Conservation (phyloP, 768 basidiomycete genomes). For the Tricholoma furcatifolium region DNA sequence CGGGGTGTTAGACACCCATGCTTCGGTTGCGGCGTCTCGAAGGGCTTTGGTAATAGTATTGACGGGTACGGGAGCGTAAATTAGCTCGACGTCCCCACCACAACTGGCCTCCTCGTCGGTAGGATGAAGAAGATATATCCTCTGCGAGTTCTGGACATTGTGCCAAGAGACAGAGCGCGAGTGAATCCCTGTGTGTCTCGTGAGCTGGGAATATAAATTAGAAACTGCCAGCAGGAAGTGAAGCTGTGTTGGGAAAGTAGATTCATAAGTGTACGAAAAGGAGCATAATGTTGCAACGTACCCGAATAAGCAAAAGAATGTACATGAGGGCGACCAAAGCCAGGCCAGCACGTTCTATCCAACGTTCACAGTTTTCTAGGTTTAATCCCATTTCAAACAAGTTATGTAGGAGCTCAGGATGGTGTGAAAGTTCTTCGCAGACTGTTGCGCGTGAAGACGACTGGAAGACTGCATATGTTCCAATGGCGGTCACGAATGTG, state of each 20-base stretch:
- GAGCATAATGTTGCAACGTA: slow-evolving; percentile 33
- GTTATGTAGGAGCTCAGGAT: slow-evolving; percentile 72
- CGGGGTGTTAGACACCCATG: slow-evolving; percentile 52
- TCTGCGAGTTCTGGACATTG: slow-evolving; percentile 18
- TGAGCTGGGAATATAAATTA: slow-evolving; percentile 58
- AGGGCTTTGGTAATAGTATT: slow-evolving; percentile 51
- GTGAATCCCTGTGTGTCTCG: slow-evolving; percentile 28
- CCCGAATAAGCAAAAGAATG: slow-evolving; percentile 63
- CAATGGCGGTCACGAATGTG: slow-evolving; percentile 53
- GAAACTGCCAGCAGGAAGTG: slow-evolving; percentile 77
- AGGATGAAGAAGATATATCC: slow-evolving; percentile 62
- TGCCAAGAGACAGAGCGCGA: slow-evolving; percentile 20
- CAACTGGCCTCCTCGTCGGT: slow-evolving; percentile 12
- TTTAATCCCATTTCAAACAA: slow-evolving; percentile 71
- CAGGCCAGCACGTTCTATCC: slow-evolving; percentile 67
- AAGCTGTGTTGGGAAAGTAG: slow-evolving; percentile 39
- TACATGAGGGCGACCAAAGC: slow-evolving; percentile 58
- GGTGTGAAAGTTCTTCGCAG: slow-evolving; percentile 74
- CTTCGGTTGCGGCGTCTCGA: slow-evolving; percentile 58
- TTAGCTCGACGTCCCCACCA: slow-evolving; percentile 33
- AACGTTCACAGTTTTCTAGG: slow-evolving; percentile 78
- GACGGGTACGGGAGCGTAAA: slow-evolving; percentile 74
- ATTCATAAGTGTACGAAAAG: slow-evolving; percentile 7
- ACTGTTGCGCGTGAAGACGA: slow-evolving; percentile 53
- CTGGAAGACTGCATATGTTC: slow-evolving; percentile 59